Evolutionary conservation across 1,139 yeast genomes (phyloP).

Genomic region (Diutina rugosa): DNA sequence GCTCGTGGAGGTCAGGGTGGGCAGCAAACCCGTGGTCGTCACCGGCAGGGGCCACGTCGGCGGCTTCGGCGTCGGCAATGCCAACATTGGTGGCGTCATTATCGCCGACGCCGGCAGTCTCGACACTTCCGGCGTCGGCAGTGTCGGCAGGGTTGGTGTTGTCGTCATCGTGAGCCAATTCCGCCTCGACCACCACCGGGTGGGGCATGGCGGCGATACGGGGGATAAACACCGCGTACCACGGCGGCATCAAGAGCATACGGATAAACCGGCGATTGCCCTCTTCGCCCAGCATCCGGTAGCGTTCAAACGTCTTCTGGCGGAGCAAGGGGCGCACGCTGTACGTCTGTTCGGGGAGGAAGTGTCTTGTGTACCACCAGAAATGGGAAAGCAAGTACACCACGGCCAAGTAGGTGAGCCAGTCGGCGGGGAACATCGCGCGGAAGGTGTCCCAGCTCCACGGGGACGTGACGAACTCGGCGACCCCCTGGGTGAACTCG

Average conservation of each 20-base stretch:
- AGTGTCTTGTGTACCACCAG: slow-evolving; percentile 1
- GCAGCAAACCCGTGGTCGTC: background rate
- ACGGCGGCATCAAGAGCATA: background rate
- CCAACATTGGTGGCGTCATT: background rate
- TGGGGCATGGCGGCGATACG: background rate
- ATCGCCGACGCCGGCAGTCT: background rate
- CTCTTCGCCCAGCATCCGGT: background rate
- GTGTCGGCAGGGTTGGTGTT: background rate
- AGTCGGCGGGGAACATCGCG: background rate
- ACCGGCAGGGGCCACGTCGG: background rate
- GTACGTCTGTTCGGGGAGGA: background rate
- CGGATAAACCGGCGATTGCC: background rate
- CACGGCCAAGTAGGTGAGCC: background rate
- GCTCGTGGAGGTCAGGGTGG: background rate
- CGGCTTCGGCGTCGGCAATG: background rate
- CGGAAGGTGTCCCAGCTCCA: slow-evolving; percentile 5
- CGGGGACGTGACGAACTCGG: background rate
- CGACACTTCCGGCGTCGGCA: background rate
- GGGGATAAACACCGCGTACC: background rate
- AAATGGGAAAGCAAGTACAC: background rate
- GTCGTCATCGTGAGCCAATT: background rate
- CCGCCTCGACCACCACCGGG: background rate
- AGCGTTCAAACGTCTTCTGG: background rate
- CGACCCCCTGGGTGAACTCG: background rate
- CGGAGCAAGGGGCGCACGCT: background rate